These are phyloP conservation scores for Alternaria arbusti DNA, from an alignment of 2,329 filamentous ascomycete genomes.

Conservation along the genomic window DNA sequence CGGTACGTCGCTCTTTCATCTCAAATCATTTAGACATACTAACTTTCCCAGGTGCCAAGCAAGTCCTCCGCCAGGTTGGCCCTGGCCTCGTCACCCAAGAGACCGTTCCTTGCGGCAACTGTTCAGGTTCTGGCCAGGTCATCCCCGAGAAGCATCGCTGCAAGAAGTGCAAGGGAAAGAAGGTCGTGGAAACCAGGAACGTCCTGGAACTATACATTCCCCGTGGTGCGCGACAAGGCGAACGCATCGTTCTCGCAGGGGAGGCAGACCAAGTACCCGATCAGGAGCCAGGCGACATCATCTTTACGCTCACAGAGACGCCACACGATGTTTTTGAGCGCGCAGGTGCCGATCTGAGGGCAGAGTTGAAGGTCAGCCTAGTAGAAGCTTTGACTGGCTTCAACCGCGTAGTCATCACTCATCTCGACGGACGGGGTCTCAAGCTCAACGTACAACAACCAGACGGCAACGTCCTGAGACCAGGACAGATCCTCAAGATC, in stretches of 20 bases:
- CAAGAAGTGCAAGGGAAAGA: constrained; percentile 97
- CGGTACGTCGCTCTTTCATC: constrained; percentile 53
- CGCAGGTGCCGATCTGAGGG: constrained; percentile 82
- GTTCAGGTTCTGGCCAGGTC: constrained; percentile 81
- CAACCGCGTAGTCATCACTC: constrained; percentile 85
- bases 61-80: constrained; percentile 81
- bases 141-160: constrained; percentile 97
- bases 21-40: constrained; percentile 9
- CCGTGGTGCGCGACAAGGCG: constrained; percentile 77
- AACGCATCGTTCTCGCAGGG: constrained; percentile 87
- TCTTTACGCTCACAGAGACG: constrained; percentile 85
- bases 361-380: constrained; percentile 80
- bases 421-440: constrained; percentile 92
- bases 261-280: constrained; percentile 93
- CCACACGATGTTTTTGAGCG: constrained; percentile 82
- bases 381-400: constrained; percentile 88
- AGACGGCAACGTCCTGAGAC: constrained; percentile 77
- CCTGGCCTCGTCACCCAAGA: constrained; percentile 85
- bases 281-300: constrained; percentile 87
- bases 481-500: constrained; percentile 85
- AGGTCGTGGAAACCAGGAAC: constrained; percentile 87
- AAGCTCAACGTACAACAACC: constrained; percentile 75
- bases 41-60: constrained; percentile 64
- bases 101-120: constrained; percentile 79
- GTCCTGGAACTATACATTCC: constrained; percentile 96